Percentiles rank a stretch among this genome's conserved stretches.
phyloP scores from a whole-genome alignment of 768 basidiomycete genomes.

The Pholiota microspora region DNA sequence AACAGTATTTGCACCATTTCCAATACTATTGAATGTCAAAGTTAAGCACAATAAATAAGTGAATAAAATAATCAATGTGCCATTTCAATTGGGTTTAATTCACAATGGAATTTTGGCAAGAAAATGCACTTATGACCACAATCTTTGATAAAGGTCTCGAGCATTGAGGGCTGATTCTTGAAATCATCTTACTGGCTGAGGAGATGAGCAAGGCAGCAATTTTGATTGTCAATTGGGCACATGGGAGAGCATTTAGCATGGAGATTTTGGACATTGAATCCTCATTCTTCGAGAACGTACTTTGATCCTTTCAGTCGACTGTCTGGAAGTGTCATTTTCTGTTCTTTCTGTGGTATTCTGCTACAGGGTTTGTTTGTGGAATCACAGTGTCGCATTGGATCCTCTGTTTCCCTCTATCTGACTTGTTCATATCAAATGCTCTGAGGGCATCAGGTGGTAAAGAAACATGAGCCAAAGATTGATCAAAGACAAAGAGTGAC shows the following conservation, averaged over 20 bases:
- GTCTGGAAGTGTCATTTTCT: constrained; percentile 32
- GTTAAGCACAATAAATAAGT: no score
- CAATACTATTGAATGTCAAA: no score
- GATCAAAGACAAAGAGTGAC: constrained; percentile 38
- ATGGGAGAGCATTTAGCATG: constrained; percentile 35
- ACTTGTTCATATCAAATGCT: constrained; percentile 42
- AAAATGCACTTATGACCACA: no score
- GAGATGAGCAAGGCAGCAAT: constrained; percentile 34
- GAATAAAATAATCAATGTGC: no score
- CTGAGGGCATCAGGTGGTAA: constrained; percentile 36
- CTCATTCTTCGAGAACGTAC: constrained; percentile 33
- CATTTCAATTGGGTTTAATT: no score
- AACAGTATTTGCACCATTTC: no score
- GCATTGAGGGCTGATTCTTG: not conserved
- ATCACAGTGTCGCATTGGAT: constrained; percentile 34
- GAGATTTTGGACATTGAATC: constrained; percentile 33
- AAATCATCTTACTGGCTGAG: constrained; percentile 37
- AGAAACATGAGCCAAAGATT: constrained; percentile 39
- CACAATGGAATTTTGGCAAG: no score
- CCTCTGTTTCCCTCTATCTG: constrained; percentile 35
- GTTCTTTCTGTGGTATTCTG: constrained; percentile 23
- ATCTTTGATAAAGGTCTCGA: no score
- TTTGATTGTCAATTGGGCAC: constrained; percentile 29
- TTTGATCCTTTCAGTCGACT: constrained; percentile 35
- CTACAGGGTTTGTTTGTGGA: constrained; percentile 31